Conservation (phyloP, 2,329 filamentous ascomycete genomes). For the Ophiostoma pallidulum region DNA sequence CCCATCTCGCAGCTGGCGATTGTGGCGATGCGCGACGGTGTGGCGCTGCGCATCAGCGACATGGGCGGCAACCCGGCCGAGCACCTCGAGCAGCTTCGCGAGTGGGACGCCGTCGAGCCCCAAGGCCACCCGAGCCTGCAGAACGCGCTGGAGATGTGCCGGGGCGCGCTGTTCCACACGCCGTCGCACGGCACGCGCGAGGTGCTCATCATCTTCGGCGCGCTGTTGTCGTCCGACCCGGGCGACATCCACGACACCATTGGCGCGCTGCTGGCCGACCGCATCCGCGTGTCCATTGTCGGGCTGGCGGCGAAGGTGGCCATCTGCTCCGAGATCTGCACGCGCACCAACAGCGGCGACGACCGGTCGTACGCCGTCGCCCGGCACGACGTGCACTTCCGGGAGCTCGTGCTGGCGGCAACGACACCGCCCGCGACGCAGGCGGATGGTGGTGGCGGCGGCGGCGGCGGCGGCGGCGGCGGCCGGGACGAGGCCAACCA, state of each 20-base stretch:
- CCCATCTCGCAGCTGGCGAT: conserved; percentile 93
- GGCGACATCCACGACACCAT: conserved; percentile 94
- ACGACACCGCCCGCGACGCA: conserved; percentile 85
- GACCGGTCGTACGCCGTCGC: conserved; percentile 68
- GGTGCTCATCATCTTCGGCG: conserved; percentile 84
- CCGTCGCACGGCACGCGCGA: conserved; percentile 90
- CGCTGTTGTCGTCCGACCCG: conserved; percentile 81
- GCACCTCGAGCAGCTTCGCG: conserved; percentile 68
- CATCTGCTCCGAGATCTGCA: conserved; percentile 82
- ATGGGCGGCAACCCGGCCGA: conserved; percentile 86
- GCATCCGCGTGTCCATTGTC: conserved; percentile 79
- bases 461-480: conserved; percentile 38
- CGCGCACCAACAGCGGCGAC: conserved; percentile 61
- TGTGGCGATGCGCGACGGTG: conserved; percentile 84
- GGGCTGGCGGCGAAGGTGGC: conserved; percentile 86
- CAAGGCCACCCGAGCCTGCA: conserved; percentile 74
- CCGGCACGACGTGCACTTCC: conserved; percentile 77
- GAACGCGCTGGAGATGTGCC: conserved; percentile 91
- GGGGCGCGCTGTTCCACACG: conserved; percentile 84
- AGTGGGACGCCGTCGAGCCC: conserved; percentile 55
- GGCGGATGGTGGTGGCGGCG: conserved; percentile 43
- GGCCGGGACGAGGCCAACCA: conserved; percentile 16
- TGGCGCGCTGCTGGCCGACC: conserved; percentile 64
- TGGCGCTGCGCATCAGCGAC: conserved; percentile 77
- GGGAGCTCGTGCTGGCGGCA: conserved; percentile 76